These are phyloP conservation scores for Zoysia pacifica DNA, from an alignment of 176 grass and related monocot species.

Conservation along the genomic window DNA sequence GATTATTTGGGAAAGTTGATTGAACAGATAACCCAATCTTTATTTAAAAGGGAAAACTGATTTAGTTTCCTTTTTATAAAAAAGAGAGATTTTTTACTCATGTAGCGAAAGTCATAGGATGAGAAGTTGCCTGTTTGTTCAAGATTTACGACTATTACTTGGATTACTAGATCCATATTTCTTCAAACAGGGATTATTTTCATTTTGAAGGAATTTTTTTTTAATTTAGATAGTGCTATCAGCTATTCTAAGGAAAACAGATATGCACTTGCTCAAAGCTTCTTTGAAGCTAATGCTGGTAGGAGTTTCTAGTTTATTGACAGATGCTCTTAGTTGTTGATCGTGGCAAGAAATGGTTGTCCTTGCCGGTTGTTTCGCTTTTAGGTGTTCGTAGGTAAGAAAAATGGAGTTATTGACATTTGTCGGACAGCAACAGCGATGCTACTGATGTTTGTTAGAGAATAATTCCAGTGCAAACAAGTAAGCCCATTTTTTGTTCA, in stretches of 20 bases:
- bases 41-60: not conserved
- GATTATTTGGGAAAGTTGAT: slow-evolving; percentile 16
- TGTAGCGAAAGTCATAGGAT: slow-evolving; percentile 2
- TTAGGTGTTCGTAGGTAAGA: slow-evolving; percentile 61
- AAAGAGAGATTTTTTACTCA: not conserved
- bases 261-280: not conserved
- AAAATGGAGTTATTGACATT: slow-evolving; percentile 29
- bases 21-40: slow-evolving; percentile 9
- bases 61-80: not conserved
- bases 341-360: slow-evolving; percentile 37
- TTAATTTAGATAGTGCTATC: not conserved
- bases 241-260: not conserved
- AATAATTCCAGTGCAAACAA: slow-evolving; percentile 32
- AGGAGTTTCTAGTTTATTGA: slow-evolving; percentile 32
- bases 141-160: not conserved
- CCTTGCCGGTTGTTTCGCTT: slow-evolving; percentile 41
- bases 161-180: slow-evolving; percentile 17
- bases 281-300: slow-evolving; percentile 10
- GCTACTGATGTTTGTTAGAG: slow-evolving; percentile 16
- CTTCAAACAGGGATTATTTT: slow-evolving; percentile 10
- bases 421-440: slow-evolving; percentile 25
- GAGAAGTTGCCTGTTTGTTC: not conserved
- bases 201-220: not conserved
- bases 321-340: slow-evolving; percentile 27
- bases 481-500: slow-evolving; percentile 31